These are phyloP conservation scores for Ceratocystis ficicola DNA, from an alignment of 2,329 filamentous ascomycete genomes.

Conservation along the genomic window DNA sequence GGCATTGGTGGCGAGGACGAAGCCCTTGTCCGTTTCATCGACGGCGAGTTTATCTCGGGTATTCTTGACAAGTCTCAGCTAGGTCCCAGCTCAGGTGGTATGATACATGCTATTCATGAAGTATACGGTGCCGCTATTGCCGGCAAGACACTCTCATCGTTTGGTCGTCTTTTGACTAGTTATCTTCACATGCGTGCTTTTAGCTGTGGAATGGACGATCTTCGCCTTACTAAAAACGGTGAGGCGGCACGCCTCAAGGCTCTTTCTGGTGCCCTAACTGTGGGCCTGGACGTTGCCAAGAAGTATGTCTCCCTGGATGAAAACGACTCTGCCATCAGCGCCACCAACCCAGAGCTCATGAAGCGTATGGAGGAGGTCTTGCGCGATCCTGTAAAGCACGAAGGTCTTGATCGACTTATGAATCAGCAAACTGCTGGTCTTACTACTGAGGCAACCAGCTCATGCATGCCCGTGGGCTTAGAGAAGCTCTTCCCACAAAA, in stretches of 20 bases:
- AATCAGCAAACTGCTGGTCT: slow-evolving; percentile 58
- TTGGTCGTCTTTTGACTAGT: slow-evolving; percentile 80
- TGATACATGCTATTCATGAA: slow-evolving; percentile 88
- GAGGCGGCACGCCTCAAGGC: slow-evolving; percentile 58
- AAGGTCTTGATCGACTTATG: slow-evolving; percentile 76
- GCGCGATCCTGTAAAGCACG: slow-evolving; percentile 82
- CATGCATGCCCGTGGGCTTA: slow-evolving; percentile 69
- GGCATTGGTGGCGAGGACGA: slow-evolving; percentile 58
- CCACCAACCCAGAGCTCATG: slow-evolving; percentile 36
- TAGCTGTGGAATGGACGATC: slow-evolving; percentile 93
- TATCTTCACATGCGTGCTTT: slow-evolving; percentile 89
- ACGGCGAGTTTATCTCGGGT: slow-evolving; percentile 77
- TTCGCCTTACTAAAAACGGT: slow-evolving; percentile 69
- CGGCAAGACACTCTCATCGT: slow-evolving; percentile 74
- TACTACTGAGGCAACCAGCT: slow-evolving; percentile 64
- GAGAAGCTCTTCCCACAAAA: slow-evolving; percentile 91
- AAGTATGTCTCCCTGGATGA: slow-evolving; percentile 78
- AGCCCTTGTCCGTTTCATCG: slow-evolving; percentile 65
- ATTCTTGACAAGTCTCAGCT: slow-evolving; percentile 95
- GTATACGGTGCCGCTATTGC: slow-evolving; percentile 79
- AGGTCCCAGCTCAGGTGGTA: slow-evolving; percentile 70
- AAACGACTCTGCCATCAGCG: slow-evolving; percentile 46
- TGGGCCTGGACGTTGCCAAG: slow-evolving; percentile 69
- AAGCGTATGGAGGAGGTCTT: slow-evolving; percentile 72
- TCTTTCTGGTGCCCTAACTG: slow-evolving; percentile 51